These are phyloP conservation scores for Leccinum uliginosum DNA, from an alignment of 768 basidiomycete species.

Conservation along the genomic window DNA sequence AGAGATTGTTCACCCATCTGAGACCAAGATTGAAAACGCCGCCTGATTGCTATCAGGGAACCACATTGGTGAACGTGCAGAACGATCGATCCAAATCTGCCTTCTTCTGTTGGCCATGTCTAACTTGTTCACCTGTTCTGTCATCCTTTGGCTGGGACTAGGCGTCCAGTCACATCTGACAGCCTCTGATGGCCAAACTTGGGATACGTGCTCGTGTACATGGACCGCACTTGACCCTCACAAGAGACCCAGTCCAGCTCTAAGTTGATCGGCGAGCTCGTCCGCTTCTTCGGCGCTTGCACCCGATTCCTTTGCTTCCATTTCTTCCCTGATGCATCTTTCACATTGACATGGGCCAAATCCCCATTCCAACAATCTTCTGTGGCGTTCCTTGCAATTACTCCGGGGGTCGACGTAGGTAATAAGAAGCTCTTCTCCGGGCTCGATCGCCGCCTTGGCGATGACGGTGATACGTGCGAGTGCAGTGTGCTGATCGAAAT, in stretches of 20 bases:
- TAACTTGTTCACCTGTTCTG: background rate
- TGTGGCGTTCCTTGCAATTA: constrained; percentile 40
- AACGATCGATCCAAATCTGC: background rate
- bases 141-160: background rate
- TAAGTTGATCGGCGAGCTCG: constrained; percentile 57
- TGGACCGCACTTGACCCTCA: constrained; percentile 12
- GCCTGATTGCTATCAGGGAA: background rate
- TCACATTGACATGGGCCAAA: constrained; percentile 67
- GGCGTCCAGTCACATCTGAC: background rate
- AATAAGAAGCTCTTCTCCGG: constrained; percentile 72
- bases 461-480: constrained; percentile 72
- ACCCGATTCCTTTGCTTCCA: constrained; percentile 18
- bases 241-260: constrained; percentile 57
- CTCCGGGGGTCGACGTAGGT: constrained; percentile 69
- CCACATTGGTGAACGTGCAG: background rate
- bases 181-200: background rate
- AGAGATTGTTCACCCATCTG: background rate
- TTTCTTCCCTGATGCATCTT: constrained; percentile 61
- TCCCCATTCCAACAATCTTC: constrained; percentile 65
- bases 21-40: background rate
- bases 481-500: constrained; percentile 63
- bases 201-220: background rate
- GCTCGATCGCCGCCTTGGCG: constrained; percentile 58
- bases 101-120: background rate
- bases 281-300: constrained; percentile 23